A percentile compares a stretch with the other conserved stretches of the same genome.
phyloP scores from a whole-genome alignment of 106 monocot species.

The Iris macrosiphon region DNA sequence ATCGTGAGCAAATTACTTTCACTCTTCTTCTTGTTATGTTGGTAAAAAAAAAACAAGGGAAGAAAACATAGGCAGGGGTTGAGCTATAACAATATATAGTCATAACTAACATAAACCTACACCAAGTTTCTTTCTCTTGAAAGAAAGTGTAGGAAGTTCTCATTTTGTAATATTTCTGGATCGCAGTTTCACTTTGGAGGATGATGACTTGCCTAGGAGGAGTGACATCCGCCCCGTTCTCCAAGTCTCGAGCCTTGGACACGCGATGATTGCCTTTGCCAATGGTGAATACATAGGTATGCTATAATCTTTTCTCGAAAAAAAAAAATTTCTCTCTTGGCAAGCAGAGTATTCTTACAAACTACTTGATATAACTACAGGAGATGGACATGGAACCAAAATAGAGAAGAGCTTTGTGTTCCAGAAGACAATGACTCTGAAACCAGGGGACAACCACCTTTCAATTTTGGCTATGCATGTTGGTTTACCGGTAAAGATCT shows the following conservation, averaged over 20 bases:
- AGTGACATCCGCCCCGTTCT: conserved; percentile 64
- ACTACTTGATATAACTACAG: conserved; percentile 26
- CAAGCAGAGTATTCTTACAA: too few relatives aligned
- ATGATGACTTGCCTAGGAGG: conserved; percentile 66
- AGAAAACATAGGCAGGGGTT: too few relatives aligned
- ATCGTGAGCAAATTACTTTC: conserved; percentile 20
- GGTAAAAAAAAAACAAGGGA: too few relatives aligned
- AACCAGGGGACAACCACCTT: conserved; percentile 58
- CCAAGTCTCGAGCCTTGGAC: conserved; percentile 52
- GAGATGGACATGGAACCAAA: conserved; percentile 63
- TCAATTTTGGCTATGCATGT: conserved; percentile 39
- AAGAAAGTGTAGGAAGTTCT: too few relatives aligned
- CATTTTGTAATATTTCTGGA: too few relatives aligned
- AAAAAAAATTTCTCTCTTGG: too few relatives aligned
- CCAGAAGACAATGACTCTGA: conserved; percentile 46
- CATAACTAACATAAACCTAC: too few relatives aligned
- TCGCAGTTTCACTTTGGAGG: conserved; percentile 57
- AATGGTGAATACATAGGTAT: conserved; percentile 82
- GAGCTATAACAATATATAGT: too few relatives aligned
- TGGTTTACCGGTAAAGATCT: conserved; percentile 50
- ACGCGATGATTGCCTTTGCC: conserved; percentile 63
- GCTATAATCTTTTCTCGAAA: not conserved
- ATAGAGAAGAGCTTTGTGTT: conserved; percentile 57
- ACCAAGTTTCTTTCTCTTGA: not conserved
- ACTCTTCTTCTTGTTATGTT: too few relatives aligned